Evolutionary conservation across 352 stramenopile genomes (phyloP).

Genomic region (Globisporangium irregulare): DNA sequence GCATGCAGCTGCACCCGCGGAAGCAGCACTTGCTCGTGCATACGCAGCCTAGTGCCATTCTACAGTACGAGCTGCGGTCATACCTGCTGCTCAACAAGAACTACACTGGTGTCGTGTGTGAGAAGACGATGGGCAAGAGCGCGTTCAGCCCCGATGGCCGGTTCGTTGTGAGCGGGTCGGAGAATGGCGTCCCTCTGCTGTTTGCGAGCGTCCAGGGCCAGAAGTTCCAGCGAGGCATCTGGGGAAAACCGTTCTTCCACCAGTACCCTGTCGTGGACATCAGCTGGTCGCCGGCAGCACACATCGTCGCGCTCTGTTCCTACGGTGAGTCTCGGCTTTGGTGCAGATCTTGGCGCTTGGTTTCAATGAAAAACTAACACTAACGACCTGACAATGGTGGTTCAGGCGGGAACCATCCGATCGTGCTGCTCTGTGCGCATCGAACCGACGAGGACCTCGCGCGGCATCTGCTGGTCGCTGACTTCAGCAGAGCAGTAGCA

Average conservation of each 20-base stretch:
- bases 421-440: slow-evolving; percentile 59
- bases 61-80: slow-evolving; percentile 73
- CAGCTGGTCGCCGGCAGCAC: slow-evolving; percentile 53
- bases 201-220: slow-evolving; percentile 56
- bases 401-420: slow-evolving; percentile 49
- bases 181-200: slow-evolving; percentile 56
- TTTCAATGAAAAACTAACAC: background rate
- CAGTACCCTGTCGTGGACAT: slow-evolving; percentile 49
- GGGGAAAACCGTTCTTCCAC: slow-evolving; percentile 57
- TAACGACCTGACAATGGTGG: background rate
- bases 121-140: slow-evolving; percentile 46
- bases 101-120: slow-evolving; percentile 47
- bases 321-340: slow-evolving; percentile 32
- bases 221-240: slow-evolving; percentile 40
- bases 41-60: slow-evolving; percentile 52
- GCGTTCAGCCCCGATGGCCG: slow-evolving; percentile 65
- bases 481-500: background rate
- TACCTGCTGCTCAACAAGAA: slow-evolving; percentile 74
- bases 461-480: slow-evolving; percentile 11
- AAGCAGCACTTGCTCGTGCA: slow-evolving; percentile 68
- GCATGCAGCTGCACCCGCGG: slow-evolving; percentile 55
- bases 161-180: slow-evolving; percentile 54
- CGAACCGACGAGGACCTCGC: slow-evolving; percentile 38
- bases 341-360: background rate
- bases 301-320: slow-evolving; percentile 61